Conservation (phyloP, 2,329 filamentous ascomycete species). For the Verticillium nonalfalfae region DNA sequence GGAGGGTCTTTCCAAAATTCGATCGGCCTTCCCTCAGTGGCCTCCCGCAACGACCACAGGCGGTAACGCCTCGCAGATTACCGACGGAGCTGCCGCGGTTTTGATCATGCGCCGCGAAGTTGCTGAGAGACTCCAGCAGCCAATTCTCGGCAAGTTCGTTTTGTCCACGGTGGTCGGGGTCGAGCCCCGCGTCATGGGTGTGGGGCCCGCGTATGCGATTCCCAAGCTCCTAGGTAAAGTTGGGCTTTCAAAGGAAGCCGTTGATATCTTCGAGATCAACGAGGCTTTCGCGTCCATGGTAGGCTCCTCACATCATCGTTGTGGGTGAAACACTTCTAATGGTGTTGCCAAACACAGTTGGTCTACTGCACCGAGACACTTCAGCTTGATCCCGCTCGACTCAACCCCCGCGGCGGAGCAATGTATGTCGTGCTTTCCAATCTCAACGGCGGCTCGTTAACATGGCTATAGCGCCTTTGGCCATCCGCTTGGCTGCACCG, state of each 20-base stretch:
- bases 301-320: not conserved
- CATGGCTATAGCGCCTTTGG: constrained; percentile 6
- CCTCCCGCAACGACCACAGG: constrained; percentile 59
- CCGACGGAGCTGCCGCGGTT: constrained; percentile 64
- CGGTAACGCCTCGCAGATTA: constrained; percentile 68
- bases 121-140: constrained; percentile 61
- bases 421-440: constrained; percentile 4
- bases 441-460: not conserved
- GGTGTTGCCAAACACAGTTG: not conserved
- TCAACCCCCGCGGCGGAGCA: constrained; percentile 7
- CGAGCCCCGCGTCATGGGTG: constrained; percentile 69
- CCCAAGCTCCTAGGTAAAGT: constrained; percentile 26
- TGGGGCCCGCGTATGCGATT: constrained; percentile 47
- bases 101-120: constrained; percentile 66
- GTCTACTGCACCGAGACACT: constrained; percentile 1
- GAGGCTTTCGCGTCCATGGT: constrained; percentile 73
- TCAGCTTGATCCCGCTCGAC: not conserved
- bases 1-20: constrained; percentile 60
- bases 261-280: constrained; percentile 65
- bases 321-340: not conserved
- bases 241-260: constrained; percentile 43
- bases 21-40: constrained; percentile 64
- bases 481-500: constrained; percentile 13
- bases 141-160: constrained; percentile 67
- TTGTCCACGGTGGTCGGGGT: constrained; percentile 66